Evolutionary conservation across 768 basidiomycete genomes (phyloP).

Genomic region (Auricularia sp.): DNA sequence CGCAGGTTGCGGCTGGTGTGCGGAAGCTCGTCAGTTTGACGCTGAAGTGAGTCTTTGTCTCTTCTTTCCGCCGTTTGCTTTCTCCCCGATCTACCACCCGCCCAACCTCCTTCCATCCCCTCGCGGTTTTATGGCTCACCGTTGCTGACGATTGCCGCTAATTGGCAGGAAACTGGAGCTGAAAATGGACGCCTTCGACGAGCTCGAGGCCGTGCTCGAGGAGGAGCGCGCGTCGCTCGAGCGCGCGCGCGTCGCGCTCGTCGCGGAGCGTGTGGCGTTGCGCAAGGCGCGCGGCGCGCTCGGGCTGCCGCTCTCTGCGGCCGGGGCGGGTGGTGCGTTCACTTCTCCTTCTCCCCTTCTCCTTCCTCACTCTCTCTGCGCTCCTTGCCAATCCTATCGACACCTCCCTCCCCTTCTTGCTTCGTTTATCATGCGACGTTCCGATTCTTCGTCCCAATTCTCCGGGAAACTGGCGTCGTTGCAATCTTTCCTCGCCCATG

Average conservation of each 20-base stretch:
- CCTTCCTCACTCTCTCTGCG: no score
- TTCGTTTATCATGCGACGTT: no score
- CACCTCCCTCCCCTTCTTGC: no score
- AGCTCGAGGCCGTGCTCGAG: slow-evolving; percentile 84
- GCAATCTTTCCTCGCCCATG: no score
- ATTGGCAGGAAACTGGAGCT: slow-evolving; percentile 65
- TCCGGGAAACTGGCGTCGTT: no score
- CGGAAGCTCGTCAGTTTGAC: slow-evolving; percentile 62
- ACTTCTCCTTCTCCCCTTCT: no score
- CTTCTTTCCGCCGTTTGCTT: not conserved
- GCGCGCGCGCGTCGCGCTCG: slow-evolving; percentile 65
- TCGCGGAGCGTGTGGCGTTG: slow-evolving; percentile 56
- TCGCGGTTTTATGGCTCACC: not conserved
- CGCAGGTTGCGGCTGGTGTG: slow-evolving; percentile 66
- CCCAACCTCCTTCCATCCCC: not conserved
- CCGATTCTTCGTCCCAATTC: no score
- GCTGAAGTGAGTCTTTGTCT: slow-evolving; percentile 42
- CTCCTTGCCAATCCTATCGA: no score
- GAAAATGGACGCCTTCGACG: slow-evolving; percentile 92
- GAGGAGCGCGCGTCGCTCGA: slow-evolving; percentile 82
- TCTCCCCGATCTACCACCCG: not conserved
- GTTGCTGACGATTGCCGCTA: slow-evolving; percentile 31
- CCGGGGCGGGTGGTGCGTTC: no score
- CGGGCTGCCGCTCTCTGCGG: not conserved
- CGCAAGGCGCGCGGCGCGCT: not conserved